Percentiles rank a stretch among this genome's conserved stretches.
phyloP scores from a whole-genome alignment of 345 rosid genomes.

The Eucalyptus decipiens region DNA sequence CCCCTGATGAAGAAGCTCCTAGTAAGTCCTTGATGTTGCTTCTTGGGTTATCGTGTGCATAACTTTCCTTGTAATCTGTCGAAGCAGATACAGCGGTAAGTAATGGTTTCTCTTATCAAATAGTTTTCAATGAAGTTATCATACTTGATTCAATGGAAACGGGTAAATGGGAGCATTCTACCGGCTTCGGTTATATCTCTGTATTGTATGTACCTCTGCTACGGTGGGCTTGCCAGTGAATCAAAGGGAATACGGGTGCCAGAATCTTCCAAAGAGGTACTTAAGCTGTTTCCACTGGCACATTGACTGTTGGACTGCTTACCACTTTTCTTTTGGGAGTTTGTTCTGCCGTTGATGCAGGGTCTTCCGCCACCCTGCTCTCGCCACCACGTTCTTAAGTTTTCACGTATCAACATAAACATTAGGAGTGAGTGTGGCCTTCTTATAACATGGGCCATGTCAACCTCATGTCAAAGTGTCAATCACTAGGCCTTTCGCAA shows the following conservation, averaged over 20 bases:
- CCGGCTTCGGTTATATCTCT: constrained; percentile 88
- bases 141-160: not conserved
- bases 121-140: not conserved
- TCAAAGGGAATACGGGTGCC: constrained; percentile 79
- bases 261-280: constrained; percentile 81
- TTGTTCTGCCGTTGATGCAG: constrained; percentile 92
- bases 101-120: not conserved
- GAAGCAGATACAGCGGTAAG: not conserved
- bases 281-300: constrained; percentile 76
- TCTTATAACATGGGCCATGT: not conserved
- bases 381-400: constrained; percentile 27
- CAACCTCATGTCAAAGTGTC: not conserved
- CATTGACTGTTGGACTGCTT: constrained; percentile 69
- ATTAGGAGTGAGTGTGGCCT: too few relatives aligned
- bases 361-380: constrained; percentile 81
- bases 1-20: constrained; percentile 93
- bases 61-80: not conserved
- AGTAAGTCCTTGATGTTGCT: constrained; percentile 33
- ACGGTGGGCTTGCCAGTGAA: constrained; percentile 87
- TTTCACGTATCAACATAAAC: not conserved
- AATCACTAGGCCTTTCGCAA: not conserved
- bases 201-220: constrained; percentile 68
- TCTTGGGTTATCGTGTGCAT: not conserved
- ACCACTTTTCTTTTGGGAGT: constrained; percentile 79
- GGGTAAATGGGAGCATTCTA: constrained; percentile 83